Base-by-base conservation (phyloP, 805 yeast species). In the Sugiyamaella marilandica region DNA sequence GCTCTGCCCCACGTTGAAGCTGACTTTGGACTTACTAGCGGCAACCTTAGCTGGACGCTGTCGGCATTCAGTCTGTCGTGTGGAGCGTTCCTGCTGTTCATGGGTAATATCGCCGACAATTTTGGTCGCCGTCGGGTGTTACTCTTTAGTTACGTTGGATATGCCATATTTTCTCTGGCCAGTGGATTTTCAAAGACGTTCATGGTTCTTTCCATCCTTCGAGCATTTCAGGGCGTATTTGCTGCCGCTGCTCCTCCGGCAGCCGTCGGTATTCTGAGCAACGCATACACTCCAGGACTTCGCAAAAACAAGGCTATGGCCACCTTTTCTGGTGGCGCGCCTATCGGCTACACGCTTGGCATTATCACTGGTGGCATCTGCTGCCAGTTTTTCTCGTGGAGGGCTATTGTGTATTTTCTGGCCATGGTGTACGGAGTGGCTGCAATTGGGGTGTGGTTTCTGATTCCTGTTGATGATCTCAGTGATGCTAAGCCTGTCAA, bases 171-270 rank as follows among this genome's bases (percentile, higher is more conserved):
- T 58, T 57, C 72, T 5, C 58, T 76, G 10, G 53, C 49, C 13
- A 45, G 48, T 1, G 65, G 65, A 5, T 65, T 65, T 44, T 35
- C 56, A 26, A 54, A 50, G 24, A 49, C 55, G 43, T 74, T 62
- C 54, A 62, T 73, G 16, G 59, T 65, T 1, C 61, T 76, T n/a
- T 71, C 71, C 53, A 55, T 76, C 9, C 66, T 72, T 26, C 59
- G 80, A 51, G 80, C 73, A 2, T 54, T 76, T 10, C 76, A 71
- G 55, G 80, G 80, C n/a, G 69, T 73, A 2, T 61, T 67, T 37
- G 68, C 74, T 31, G 75, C 78, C 1, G 74, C 77, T 46, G 69
- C 72, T 2, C 72, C 76, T 1, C 78, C 80, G 2, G 73, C 79
- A 2, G 72, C 76, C 29, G 78, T 77, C 4, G 80, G 80, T 1